Evolutionary conservation across 139 green algal species (phyloP).

Genomic region (Mesostigma viride): DNA sequence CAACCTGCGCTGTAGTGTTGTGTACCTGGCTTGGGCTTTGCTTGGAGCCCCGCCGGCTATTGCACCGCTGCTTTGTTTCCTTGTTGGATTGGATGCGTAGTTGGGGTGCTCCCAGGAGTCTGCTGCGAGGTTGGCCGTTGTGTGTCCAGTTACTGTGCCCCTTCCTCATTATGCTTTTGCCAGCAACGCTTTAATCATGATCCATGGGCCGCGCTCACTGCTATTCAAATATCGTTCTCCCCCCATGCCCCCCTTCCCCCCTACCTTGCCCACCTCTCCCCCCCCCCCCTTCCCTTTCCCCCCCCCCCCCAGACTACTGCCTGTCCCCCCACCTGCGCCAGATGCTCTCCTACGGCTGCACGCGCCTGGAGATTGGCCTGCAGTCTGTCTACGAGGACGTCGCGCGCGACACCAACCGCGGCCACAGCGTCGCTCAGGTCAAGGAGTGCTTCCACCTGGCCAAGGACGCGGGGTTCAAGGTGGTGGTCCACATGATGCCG

Average conservation of each 20-base stretch:
- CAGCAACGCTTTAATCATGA: too few species aligned
- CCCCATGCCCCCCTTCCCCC: slow-evolving; percentile 4
- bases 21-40: too few species aligned
- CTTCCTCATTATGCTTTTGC: too few species aligned
- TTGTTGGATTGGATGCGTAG: too few species aligned
- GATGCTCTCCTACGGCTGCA: slow-evolving; percentile 63
- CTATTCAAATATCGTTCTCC: neutral
- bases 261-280: slow-evolving; percentile 20
- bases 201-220: too few species aligned
- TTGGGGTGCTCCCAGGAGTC: too few species aligned
- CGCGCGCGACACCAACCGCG: slow-evolving; percentile 88
- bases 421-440: slow-evolving; percentile 77
- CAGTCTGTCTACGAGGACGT: slow-evolving; percentile 92
- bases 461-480: slow-evolving; percentile 54
- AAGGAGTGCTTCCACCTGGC: slow-evolving; percentile 82
- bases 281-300: neutral
- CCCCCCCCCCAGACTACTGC: slow-evolving; percentile 32
- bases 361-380: slow-evolving; percentile 87
- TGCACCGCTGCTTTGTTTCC: too few species aligned
- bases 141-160: too few species aligned
- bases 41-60: too few species aligned
- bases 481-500: slow-evolving; percentile 96
- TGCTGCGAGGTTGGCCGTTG: too few species aligned
- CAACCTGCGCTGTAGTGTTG: too few species aligned
- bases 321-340: slow-evolving; percentile 30